Conservation (phyloP, 371 early-diverging fungal species). For the Haplosporangium sp. region DNA sequence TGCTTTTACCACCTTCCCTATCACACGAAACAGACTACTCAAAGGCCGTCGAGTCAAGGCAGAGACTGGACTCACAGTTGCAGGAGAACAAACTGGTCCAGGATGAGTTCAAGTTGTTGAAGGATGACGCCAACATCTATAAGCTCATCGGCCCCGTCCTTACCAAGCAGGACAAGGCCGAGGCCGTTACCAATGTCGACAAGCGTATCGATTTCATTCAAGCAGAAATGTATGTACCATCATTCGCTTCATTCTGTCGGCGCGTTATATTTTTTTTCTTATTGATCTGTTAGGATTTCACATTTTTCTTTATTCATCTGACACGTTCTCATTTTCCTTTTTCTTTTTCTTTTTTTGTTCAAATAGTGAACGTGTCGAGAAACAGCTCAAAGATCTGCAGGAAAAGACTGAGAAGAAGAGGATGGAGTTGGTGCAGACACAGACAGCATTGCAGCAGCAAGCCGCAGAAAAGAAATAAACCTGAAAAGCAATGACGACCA, state of each 20-base stretch:
- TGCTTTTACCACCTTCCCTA: not conserved
- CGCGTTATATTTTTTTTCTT: not conserved
- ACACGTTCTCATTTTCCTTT: not conserved
- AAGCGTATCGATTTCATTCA: conserved; percentile 94
- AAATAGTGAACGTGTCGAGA: conserved; percentile 83
- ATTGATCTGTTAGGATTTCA: not conserved
- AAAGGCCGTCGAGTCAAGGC: conserved; percentile 79
- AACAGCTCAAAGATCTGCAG: conserved; percentile 79
- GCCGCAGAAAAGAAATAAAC: conserved; percentile 27
- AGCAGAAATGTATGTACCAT: conserved; percentile 80
- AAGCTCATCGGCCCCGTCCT: conserved; percentile 96
- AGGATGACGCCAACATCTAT: conserved; percentile 87
- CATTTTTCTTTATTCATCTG: not conserved
- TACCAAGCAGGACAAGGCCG: conserved; percentile 90
- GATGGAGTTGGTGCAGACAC: conserved; percentile 70
- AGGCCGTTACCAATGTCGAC: conserved; percentile 89
- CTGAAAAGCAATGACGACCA: not conserved
- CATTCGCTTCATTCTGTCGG: not conserved
- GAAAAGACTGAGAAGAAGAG: conserved; percentile 85
- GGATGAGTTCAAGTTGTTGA: conserved; percentile 88
- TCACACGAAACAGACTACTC: conserved; percentile 71
- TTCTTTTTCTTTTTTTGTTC: conserved; percentile 1
- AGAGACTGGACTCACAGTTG: conserved; percentile 93
- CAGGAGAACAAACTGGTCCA: conserved; percentile 95
- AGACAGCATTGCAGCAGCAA: conserved; percentile 59